phyloP scores from a whole-genome alignment of 768 basidiomycete genomes.

The Fomitopsis serialis region DNA sequence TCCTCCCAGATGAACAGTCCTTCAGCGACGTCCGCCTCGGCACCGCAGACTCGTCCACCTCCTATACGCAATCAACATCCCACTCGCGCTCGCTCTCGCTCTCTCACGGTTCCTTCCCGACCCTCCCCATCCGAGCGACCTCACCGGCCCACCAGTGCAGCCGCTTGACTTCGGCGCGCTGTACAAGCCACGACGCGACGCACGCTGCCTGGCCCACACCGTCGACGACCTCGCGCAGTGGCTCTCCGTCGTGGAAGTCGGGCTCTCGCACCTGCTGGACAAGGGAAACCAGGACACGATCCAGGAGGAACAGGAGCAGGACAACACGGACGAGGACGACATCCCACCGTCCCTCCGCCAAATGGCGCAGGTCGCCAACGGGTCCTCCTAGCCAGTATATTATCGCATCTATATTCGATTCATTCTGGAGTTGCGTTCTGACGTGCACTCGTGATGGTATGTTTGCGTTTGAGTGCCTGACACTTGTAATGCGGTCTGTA shows the following conservation, averaged over 20 bases:
- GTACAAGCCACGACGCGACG: slow-evolving; percentile 51
- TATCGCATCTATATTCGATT: slow-evolving; percentile 7
- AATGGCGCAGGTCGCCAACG: background rate
- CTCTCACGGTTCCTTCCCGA: slow-evolving; percentile 16
- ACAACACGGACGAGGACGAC: slow-evolving; percentile 8
- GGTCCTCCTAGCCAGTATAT: slow-evolving; percentile 6
- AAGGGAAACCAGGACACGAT: slow-evolving; percentile 45
- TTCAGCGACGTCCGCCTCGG: slow-evolving; percentile 15
- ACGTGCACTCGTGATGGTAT: background rate
- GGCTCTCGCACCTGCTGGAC: slow-evolving; percentile 64
- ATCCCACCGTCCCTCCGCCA: background rate
- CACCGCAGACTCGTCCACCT: slow-evolving; percentile 11
- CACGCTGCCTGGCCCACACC: slow-evolving; percentile 65
- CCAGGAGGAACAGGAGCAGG: slow-evolving; percentile 56
- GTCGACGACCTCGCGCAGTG: slow-evolving; percentile 74
- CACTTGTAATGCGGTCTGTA: background rate
- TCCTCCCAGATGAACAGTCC: slow-evolving; percentile 22
- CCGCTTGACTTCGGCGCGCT: slow-evolving; percentile 66
- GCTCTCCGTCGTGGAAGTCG: slow-evolving; percentile 69
- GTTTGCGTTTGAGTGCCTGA: background rate
- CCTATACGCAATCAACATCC: slow-evolving; percentile 7
- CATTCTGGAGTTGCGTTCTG: background rate
- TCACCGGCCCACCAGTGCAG: slow-evolving; percentile 41
- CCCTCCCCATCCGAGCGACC: slow-evolving; percentile 13
- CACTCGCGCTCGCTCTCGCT: slow-evolving; percentile 14